Percentiles rank a stretch among this genome's conserved stretches.
These are phyloP conservation scores for Triticum turgidum DNA, from an alignment of 176 grass and related monocot genomes.

Conservation along the genomic window DNA sequence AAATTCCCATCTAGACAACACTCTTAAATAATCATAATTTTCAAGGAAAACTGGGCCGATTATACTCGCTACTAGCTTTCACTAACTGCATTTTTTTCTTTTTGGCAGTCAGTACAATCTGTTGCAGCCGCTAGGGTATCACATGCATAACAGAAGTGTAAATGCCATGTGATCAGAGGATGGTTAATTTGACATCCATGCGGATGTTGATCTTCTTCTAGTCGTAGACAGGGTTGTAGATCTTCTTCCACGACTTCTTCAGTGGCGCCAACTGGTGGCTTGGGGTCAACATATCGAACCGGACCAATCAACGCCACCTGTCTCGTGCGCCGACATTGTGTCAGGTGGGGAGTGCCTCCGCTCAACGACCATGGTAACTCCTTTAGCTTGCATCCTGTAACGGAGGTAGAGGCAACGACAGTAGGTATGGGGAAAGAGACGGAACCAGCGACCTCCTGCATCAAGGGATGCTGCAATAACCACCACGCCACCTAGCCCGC, in stretches of 20 bases:
- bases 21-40: neutral
- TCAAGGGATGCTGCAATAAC: too few relatives aligned
- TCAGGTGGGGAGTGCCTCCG: neutral
- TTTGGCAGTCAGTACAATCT: too few relatives aligned
- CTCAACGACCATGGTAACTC: neutral
- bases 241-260: slow-evolving; percentile 65
- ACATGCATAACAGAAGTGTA: neutral
- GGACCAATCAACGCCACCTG: neutral
- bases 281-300: slow-evolving; percentile 33
- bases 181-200: slow-evolving; percentile 51
- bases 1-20: neutral
- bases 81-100: too few relatives aligned
- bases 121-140: neutral
- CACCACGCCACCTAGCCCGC: too few relatives aligned
- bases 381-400: neutral
- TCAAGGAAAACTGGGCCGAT: neutral
- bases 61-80: too few relatives aligned
- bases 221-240: slow-evolving; percentile 58
- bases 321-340: neutral
- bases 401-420: neutral
- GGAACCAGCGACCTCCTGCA: too few relatives aligned
- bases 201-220: slow-evolving; percentile 76
- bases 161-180: neutral
- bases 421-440: neutral
- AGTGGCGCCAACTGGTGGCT: slow-evolving; percentile 42